Evolutionary conservation across 306 rosid species (phyloP).

Genomic region (Cucumis hystrix): DNA sequence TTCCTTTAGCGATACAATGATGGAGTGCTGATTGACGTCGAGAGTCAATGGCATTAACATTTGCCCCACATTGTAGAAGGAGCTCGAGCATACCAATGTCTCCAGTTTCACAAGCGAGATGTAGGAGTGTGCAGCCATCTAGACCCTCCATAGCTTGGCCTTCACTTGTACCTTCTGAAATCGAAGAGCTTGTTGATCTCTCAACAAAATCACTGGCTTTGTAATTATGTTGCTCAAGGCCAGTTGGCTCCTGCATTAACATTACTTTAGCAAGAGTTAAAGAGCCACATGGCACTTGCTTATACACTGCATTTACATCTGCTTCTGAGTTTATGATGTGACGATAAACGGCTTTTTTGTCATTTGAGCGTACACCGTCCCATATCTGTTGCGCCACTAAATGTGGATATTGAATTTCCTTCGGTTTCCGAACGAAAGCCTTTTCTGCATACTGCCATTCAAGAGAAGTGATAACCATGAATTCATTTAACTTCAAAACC

Average conservation of each 20-base stretch:
- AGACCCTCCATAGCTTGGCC: slow-evolving; percentile 49
- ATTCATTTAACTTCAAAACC: background rate
- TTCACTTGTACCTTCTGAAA: slow-evolving; percentile 37
- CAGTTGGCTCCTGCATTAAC: slow-evolving; percentile 68
- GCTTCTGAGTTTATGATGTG: slow-evolving; percentile 75
- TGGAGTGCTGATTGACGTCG: slow-evolving; percentile 82
- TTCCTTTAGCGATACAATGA: slow-evolving; percentile 60
- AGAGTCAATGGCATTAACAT: slow-evolving; percentile 56
- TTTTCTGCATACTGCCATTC: slow-evolving; percentile 86
- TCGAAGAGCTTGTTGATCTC: slow-evolving; percentile 47
- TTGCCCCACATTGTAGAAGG: slow-evolving; percentile 92
- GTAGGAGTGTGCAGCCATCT: slow-evolving; percentile 79
- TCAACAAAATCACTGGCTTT: slow-evolving; percentile 48
- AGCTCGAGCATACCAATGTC: slow-evolving; percentile 96
- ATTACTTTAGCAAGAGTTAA: slow-evolving; percentile 89
- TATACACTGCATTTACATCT: slow-evolving; percentile 61
- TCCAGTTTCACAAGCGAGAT: slow-evolving; percentile 87
- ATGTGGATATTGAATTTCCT: slow-evolving; percentile 59
- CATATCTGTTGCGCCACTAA: slow-evolving; percentile 75
- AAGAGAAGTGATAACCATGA: background rate
- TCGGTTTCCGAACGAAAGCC: slow-evolving; percentile 68
- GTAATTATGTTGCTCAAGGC: slow-evolving; percentile 44
- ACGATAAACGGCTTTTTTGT: slow-evolving; percentile 87
- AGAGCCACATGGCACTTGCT: slow-evolving; percentile 44
- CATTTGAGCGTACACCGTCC: slow-evolving; percentile 86